A percentile compares a stretch with the other conserved stretches of the same genome.
phyloP scores from a whole-genome alignment of 1,284 basidiomycete species.

The Ceraceosorus bombacis region DNA sequence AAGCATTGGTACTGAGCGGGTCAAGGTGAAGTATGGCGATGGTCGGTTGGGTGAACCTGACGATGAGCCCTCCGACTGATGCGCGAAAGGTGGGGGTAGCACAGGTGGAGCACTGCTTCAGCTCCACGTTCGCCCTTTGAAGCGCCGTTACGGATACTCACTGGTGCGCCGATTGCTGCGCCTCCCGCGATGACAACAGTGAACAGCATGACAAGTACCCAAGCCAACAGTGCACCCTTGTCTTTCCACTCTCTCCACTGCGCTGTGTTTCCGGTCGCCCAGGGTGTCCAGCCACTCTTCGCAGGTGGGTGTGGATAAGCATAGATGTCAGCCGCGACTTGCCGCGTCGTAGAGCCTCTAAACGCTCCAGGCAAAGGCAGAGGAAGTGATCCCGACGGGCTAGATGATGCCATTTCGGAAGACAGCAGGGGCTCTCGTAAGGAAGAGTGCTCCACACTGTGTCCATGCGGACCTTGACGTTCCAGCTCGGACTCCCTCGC shows the following conservation, averaged over 20 bases:
- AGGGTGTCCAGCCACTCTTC: constrained; percentile 14
- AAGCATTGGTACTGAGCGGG: constrained; percentile 76
- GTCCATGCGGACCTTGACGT: background rate
- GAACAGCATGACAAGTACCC: constrained; percentile 18
- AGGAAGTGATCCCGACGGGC: background rate
- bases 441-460: background rate
- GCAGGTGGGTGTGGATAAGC: constrained; percentile 9
- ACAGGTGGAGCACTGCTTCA: constrained; percentile 1
- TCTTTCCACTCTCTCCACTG: constrained; percentile 25
- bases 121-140: constrained; percentile 18
- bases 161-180: constrained; percentile 13
- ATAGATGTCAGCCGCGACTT: constrained; percentile 8
- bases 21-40: constrained; percentile 52
- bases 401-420: background rate
- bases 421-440: constrained; percentile 8
- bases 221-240: constrained; percentile 30
- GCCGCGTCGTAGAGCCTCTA: background rate
- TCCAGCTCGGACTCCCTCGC: background rate
- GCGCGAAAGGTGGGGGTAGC: background rate
- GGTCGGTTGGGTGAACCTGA: constrained; percentile 31
- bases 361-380: constrained; percentile 8
- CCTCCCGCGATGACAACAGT: constrained; percentile 23
- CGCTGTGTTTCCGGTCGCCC: constrained; percentile 11
- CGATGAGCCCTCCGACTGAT: constrained; percentile 20
- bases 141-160: constrained; percentile 2